These are phyloP conservation scores for Polygonum maritimum DNA, from an alignment of 148 eudicot genomes.

Conservation along the genomic window DNA sequence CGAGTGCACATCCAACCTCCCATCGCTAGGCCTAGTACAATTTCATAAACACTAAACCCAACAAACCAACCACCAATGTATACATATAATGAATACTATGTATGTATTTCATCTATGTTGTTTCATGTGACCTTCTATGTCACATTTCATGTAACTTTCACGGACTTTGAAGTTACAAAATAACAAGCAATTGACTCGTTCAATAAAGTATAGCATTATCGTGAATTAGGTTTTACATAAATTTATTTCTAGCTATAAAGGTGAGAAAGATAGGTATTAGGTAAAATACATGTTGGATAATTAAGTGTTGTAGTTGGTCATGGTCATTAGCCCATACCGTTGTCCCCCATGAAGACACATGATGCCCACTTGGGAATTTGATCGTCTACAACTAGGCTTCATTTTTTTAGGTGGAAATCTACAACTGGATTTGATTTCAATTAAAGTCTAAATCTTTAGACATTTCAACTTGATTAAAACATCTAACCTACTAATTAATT, in stretches of 20 bases:
- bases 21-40: not conserved
- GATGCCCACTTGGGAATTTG: not conserved
- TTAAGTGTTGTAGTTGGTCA: not conserved
- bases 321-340: not conserved
- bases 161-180: not conserved
- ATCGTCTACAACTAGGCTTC: not conserved
- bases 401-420: not conserved
- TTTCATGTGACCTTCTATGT: not conserved
- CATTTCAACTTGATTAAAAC: not conserved
- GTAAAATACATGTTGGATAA: not conserved
- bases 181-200: not conserved
- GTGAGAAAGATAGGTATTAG: not conserved
- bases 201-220: not conserved
- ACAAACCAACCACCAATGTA: not conserved
- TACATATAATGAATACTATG: not conserved
- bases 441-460: not conserved
- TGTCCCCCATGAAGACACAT: conserved; percentile 6
- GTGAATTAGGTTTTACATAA: not conserved
- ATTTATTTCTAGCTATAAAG: not conserved
- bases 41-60: not conserved
- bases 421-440: not conserved
- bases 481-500: not conserved
- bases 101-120: not conserved
- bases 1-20: conserved; percentile 4
- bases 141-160: not conserved